Conservation (phyloP, 2,329 filamentous ascomycete genomes). For the Phialemoniopsis sp. region DNA sequence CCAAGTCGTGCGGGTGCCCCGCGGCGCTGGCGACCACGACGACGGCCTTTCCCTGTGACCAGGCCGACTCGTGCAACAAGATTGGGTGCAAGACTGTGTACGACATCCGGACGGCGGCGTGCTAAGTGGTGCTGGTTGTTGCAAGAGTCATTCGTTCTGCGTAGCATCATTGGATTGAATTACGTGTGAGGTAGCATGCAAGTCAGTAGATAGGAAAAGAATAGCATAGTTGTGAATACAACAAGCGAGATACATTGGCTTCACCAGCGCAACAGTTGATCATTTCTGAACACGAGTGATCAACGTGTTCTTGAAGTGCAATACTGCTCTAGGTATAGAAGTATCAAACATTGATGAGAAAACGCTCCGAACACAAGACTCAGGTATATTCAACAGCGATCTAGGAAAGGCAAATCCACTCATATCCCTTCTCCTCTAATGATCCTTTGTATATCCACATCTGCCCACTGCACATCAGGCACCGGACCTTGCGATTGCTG, state of each 20-base stretch:
- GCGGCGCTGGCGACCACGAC: conserved; percentile 13
- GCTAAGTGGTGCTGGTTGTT: conserved; percentile 7
- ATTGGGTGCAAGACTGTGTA: conserved; percentile 22
- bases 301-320: no score
- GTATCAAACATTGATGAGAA: no score
- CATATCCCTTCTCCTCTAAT: conserved; percentile 24
- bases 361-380: no score
- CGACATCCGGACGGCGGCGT: conserved; percentile 7
- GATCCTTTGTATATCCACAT: conserved; percentile 38
- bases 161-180: no score
- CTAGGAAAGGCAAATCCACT: neutral
- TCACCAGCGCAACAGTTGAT: no score
- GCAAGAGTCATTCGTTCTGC: conserved; percentile 6
- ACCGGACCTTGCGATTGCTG: conserved; percentile 14
- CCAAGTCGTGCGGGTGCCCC: conserved; percentile 6
- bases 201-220: no score
- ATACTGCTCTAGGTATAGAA: no score
- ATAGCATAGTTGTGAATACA: no score
- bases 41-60: conserved; percentile 16
- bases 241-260: no score
- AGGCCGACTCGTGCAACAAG: conserved; percentile 14
- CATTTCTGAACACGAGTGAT: no score
- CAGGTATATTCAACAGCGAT: no score
- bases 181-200: no score
- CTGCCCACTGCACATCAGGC: conserved; percentile 36